Percentiles rank a stretch among this genome's conserved stretches.
phyloP scores from a whole-genome alignment of 140 eudicot species.

The Bidens hawaiensis region DNA sequence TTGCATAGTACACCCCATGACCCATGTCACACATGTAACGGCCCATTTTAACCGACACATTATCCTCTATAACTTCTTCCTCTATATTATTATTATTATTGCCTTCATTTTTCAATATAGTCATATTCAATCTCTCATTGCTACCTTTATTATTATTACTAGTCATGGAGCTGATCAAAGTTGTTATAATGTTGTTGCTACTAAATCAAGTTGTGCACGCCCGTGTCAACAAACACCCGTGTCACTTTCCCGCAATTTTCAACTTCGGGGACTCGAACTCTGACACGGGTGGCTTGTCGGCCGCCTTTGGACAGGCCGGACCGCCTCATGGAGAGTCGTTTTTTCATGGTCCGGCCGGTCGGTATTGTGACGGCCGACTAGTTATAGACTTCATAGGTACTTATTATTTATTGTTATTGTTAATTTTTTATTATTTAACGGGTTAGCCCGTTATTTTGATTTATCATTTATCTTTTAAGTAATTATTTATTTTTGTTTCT shows the following conservation, averaged over 20 bases:
- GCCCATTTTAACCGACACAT: neutral
- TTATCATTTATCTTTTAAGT: no score
- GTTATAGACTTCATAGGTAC: constrained; percentile 59
- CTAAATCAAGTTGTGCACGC: constrained; percentile 18
- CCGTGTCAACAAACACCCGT: neutral
- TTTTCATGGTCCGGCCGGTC: constrained; percentile 55
- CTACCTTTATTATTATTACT: no score
- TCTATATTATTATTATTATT: no score
- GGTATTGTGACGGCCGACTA: constrained; percentile 57
- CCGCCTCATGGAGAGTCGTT: constrained; percentile 61
- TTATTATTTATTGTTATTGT: no score
- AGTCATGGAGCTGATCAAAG: constrained; percentile 19
- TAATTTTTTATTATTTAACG: no score
- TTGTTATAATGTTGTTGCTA: constrained; percentile 4
- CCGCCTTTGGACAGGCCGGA: constrained; percentile 62
- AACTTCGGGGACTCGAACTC: constrained; percentile 84
- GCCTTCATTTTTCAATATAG: no score
- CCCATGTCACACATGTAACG: neutral
- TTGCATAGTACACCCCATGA: neutral
- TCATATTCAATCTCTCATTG: neutral
- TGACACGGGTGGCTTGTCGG: constrained; percentile 73
- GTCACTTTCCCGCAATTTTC: constrained; percentile 54
- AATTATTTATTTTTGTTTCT: neutral
- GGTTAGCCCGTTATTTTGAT: no score
- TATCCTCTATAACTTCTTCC: no score